phyloP scores from a whole-genome alignment of 139 green algal species.

The Chlamydomonas sphaeroides region DNA sequence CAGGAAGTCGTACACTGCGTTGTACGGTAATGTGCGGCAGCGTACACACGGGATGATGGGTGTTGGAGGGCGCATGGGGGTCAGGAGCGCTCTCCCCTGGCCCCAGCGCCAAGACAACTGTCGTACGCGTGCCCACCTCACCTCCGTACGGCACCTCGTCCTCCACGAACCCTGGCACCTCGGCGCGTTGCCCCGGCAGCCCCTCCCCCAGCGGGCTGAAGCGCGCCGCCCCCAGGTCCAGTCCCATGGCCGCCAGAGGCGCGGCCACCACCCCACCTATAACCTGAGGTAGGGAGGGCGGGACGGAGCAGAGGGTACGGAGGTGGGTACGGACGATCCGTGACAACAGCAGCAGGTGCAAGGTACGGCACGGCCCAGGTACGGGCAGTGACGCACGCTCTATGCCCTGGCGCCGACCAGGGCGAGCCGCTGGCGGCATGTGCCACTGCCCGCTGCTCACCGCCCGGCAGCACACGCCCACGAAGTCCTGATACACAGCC shows the following conservation, averaged over 20 bases:
- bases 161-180: constrained; percentile 28
- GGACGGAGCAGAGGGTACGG: no score
- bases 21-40: no score
- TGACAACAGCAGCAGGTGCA: no score
- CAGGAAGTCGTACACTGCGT: constrained; percentile 39
- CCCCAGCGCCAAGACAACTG: not conserved
- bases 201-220: constrained; percentile 23
- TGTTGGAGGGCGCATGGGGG: no score
- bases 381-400: no score
- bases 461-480: constrained; percentile 14
- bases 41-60: not conserved
- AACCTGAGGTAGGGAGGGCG: not conserved
- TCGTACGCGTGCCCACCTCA: not conserved
- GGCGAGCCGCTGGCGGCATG: no score
- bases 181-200: constrained; percentile 1
- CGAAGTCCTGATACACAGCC: constrained; percentile 28
- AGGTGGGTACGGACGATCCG: no score
- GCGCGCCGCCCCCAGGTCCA: not conserved
- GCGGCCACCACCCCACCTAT: constrained; percentile 7
- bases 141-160: constrained; percentile 36
- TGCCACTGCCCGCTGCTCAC: not conserved
- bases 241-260: not conserved
- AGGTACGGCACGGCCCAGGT: no score
- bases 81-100: not conserved
- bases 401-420: no score